Base-by-base conservation (phyloP, 2,329 filamentous ascomycete species). In the Trichoderma atroviride region DNA sequence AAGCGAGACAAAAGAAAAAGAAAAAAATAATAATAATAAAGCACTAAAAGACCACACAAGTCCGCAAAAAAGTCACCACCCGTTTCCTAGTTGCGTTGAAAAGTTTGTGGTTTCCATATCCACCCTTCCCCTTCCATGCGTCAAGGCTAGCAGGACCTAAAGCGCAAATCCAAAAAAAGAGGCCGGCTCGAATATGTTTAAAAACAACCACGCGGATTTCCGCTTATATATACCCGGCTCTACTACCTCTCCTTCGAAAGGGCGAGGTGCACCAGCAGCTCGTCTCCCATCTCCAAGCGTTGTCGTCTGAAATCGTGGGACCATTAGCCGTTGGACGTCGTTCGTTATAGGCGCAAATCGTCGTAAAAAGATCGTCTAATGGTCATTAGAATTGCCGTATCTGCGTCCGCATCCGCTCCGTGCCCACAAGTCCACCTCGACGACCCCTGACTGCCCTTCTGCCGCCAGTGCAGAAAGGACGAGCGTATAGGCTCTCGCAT, bases 361-460 rank as follows among this genome's bases (percentile, higher is more conserved):
- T 78, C 75, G 76, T 78, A 74, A 76, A 76, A 74, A 76, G 73
- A 76, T 81, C 79, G 76, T 81, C 76, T 76, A 73, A 76, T 79
- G 77, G 76, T 81, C 80, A 80, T 81, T 80, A 81, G 77, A 80
- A 80, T 72, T 74, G 27, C 71, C 77, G 77, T 77, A 81, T 74
- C 56, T 35, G 57, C 47, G 35, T 53, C 43, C 37, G 63, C 37
- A 24, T 65, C 40, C 43, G 35, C 64, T 31, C 35, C 31, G 33
- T 24, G 33, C 29, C 33, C n/a, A 55, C 63, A 63, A 65, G 14
- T 37, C 33, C 62, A 19, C 37, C 14, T 37, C 60, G 61, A 31
- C 29, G 31, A 53, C 47, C 16, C 33, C 66, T 43, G 37, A 35
- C 33, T 35, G 11, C 33, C 56, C 40, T 60, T 66, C 37, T 64